Percentiles rank a stretch among this genome's conserved stretches.
These are phyloP conservation scores for Hibiscus tridactylites DNA, from an alignment of 345 rosid species.

Conservation along the genomic window DNA sequence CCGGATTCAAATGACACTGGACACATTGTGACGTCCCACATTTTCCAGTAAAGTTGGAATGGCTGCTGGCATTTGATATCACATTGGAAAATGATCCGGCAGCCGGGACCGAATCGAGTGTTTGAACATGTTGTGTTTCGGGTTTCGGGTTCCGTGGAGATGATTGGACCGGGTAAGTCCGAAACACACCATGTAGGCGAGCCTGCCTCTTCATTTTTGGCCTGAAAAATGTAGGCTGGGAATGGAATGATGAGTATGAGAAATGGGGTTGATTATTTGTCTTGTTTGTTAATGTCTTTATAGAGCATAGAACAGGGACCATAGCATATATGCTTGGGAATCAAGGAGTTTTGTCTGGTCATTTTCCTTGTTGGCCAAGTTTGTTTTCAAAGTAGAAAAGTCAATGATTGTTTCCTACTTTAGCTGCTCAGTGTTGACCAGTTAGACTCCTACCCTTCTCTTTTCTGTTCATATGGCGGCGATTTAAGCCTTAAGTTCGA, in stretches of 20 bases:
- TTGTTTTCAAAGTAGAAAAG: background rate
- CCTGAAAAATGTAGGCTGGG: background rate
- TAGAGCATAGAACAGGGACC: background rate
- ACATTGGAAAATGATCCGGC: slow-evolving; percentile 36
- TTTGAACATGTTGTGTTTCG: slow-evolving; percentile 21
- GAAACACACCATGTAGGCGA: slow-evolving; percentile 60
- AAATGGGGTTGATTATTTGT: background rate
- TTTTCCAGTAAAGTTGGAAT: slow-evolving; percentile 66
- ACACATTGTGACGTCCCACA: slow-evolving; percentile 36
- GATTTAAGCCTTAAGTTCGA: too few species aligned
- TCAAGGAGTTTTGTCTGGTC: slow-evolving; percentile 20
- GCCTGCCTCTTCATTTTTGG: slow-evolving; percentile 57
- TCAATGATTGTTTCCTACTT: background rate
- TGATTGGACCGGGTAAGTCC: slow-evolving; percentile 40
- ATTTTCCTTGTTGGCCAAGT: slow-evolving; percentile 15
- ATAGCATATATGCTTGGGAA: slow-evolving; percentile 13
- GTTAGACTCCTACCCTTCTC: background rate
- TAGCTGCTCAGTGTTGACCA: background rate
- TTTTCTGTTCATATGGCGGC: too few species aligned
- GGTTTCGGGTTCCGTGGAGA: slow-evolving; percentile 37
- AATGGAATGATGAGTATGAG: background rate
- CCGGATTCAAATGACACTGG: slow-evolving; percentile 38
- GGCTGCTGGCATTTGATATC: slow-evolving; percentile 42
- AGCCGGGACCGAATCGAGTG: slow-evolving; percentile 29
- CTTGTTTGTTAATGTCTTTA: background rate